Evolutionary conservation across 1,139 yeast species (phyloP).

Genomic region (Zygoascus hellenicus): DNA sequence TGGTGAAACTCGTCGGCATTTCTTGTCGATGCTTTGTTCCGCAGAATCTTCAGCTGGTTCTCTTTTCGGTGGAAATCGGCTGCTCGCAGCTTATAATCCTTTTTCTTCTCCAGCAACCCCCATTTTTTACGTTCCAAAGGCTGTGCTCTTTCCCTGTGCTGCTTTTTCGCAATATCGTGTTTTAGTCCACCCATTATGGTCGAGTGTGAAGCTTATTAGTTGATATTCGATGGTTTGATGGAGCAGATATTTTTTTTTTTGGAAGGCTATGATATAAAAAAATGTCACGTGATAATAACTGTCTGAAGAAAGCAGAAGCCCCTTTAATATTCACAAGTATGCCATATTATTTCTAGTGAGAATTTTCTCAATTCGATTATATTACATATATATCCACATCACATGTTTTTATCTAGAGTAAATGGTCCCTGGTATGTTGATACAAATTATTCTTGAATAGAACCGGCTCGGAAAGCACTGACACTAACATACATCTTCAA

Average conservation of each 20-base stretch:
- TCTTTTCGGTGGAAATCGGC: conserved; percentile 85
- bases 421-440: too few relatives aligned
- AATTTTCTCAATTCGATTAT: too few relatives aligned
- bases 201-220: background rate
- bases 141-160: conserved; percentile 91
- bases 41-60: conserved; percentile 70
- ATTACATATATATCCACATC: too few relatives aligned
- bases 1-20: conserved; percentile 98
- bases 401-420: too few relatives aligned
- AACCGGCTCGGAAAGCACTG: too few relatives aligned
- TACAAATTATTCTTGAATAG: too few relatives aligned
- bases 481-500: too few relatives aligned
- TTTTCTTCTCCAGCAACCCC: conserved; percentile 91
- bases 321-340: too few relatives aligned
- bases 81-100: conserved; percentile 86
- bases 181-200: conserved; percentile 5
- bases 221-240: background rate
- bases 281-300: too few relatives aligned
- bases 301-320: too few relatives aligned
- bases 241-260: background rate
- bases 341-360: too few relatives aligned
- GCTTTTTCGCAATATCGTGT: conserved; percentile 90
- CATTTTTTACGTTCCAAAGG: conserved; percentile 62
- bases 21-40: conserved; percentile 62
- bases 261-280: background rate